Evolutionary conservation across 2,329 filamentous ascomycete species (phyloP).

Genomic region (Trichoderma arundinaceum): DNA sequence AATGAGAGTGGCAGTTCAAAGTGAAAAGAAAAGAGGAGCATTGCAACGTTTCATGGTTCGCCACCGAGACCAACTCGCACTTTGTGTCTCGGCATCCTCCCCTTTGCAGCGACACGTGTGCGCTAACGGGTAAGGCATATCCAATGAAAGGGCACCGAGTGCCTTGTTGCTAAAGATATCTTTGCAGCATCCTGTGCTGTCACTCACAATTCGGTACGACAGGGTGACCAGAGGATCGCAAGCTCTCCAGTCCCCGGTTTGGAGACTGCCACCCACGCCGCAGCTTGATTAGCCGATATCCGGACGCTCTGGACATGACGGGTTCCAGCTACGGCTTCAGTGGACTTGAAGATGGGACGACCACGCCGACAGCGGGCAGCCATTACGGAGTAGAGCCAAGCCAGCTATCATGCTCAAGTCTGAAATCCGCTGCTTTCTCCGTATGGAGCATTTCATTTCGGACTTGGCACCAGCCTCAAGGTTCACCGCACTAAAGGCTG

Average conservation of each 20-base stretch:
- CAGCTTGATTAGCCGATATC: slow-evolving; percentile 6
- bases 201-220: slow-evolving; percentile 3
- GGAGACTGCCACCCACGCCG: no score
- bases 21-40: slow-evolving; percentile 19
- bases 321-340: no score
- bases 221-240: not conserved
- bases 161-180: slow-evolving; percentile 28
- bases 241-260: not conserved
- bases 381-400: no score
- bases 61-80: slow-evolving; percentile 15
- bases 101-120: slow-evolving; percentile 23
- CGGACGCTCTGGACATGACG: not conserved
- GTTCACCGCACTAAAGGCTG: not conserved
- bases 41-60: slow-evolving; percentile 29
- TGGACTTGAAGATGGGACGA: no score
- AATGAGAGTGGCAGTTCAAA: slow-evolving; percentile 1
- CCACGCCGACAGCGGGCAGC: no score
- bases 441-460: not conserved
- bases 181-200: slow-evolving; percentile 7
- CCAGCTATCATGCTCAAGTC: not conserved
- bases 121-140: slow-evolving; percentile 9
- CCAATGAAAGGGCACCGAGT: slow-evolving; percentile 4
- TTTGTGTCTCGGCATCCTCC: slow-evolving; percentile 26
- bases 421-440: not conserved
- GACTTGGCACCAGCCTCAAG: not conserved